A percentile compares a stretch with the other conserved stretches of the same genome.
These are phyloP conservation scores for Backusella macrospora DNA, from an alignment of 192 early-diverging fungal genomes.

Conservation along the genomic window DNA sequence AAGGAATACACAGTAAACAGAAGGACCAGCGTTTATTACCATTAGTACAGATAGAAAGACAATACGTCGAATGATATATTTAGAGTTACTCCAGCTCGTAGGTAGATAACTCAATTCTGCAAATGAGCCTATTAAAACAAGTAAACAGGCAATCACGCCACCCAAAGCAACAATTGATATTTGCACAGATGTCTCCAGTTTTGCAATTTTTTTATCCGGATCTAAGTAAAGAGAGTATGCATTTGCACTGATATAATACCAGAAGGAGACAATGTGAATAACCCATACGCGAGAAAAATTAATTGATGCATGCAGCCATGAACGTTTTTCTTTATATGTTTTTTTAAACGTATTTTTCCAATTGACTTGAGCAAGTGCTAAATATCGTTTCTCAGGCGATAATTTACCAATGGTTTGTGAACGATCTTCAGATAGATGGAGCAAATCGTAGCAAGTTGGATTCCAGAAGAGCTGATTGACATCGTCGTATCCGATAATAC, in stretches of 20 bases:
- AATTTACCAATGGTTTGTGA: constrained; percentile 55
- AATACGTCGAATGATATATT: constrained; percentile 52
- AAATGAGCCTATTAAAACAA: constrained; percentile 66
- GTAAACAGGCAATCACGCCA: constrained; percentile 68
- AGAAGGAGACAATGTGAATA: constrained; percentile 77
- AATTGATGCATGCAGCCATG: constrained; percentile 79
- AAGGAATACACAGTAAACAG: constrained; percentile 59
- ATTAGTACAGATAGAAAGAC: constrained; percentile 62
- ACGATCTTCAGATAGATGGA: not conserved
- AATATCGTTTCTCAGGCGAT: constrained; percentile 65
- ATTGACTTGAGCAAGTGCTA: constrained; percentile 59
- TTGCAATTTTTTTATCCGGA: constrained; percentile 41
- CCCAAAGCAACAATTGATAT: constrained; percentile 72
- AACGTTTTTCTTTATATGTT: constrained; percentile 84
- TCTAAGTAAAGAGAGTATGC: constrained; percentile 66
- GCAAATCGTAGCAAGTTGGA: constrained; percentile 49
- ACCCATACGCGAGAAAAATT: constrained; percentile 89
- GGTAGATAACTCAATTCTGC: constrained; percentile 76
- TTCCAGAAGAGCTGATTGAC: constrained; percentile 87
- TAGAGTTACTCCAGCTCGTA: constrained; percentile 58
- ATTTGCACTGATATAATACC: constrained; percentile 78
- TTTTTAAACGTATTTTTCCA: constrained; percentile 76
- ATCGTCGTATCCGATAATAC: constrained; percentile 80
- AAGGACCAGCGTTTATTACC: constrained; percentile 63
- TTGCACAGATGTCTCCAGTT: constrained; percentile 48